Base-by-base conservation (phyloP, 2,329 filamentous ascomycete species). In the Ascochyta pisi region DNA sequence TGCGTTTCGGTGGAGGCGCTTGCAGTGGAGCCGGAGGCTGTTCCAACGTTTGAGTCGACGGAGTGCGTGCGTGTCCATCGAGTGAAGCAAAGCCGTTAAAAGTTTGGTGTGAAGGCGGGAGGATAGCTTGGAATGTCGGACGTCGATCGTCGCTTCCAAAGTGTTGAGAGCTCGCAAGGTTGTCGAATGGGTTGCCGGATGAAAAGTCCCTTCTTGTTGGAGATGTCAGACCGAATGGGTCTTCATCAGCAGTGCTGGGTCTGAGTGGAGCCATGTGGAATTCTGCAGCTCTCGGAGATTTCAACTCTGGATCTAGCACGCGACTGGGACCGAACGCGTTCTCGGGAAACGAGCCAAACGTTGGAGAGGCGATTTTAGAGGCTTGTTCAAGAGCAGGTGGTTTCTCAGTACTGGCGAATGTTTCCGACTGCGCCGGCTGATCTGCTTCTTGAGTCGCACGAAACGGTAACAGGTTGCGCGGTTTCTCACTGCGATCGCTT, bases 181-280 rank as follows among this genome's bases (percentile, higher is more conserved):
- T 63, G 10, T 67, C 69, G 40, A 75, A 74, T 15, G 65, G 60
- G 50, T 66, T 68, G 1, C 54, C 54, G 16, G 56, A 63, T 22
- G 66, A 62, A 54, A 79, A 81, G 16, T 80, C 78, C 24, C 76
- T 77, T 35, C 73, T 69, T 9, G 73, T 78, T 15, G 76, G 76
- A 37, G 75, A 77, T 26, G 75, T 70, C 13, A 77, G 33, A 5
- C 73, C 74, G 40, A 73, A 77, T 2, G 73, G 69, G 64, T 75
- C 73, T 12, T 72, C 71, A 35, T 74, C 71, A 38, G 61, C 65
- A n/a, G 62, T 42, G 33, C 60, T 66, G 10, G 70, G 71, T 43
- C 69, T 72, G 34, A 76, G 53, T 6, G 73, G 71, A 27, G 72
- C 72, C 73, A 76, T 76, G 54, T 76, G 72, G 40, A 76, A 76